These are phyloP conservation scores for Ambrosia hybrid DNA, from an alignment of 140 eudicot genomes.

Conservation along the genomic window DNA sequence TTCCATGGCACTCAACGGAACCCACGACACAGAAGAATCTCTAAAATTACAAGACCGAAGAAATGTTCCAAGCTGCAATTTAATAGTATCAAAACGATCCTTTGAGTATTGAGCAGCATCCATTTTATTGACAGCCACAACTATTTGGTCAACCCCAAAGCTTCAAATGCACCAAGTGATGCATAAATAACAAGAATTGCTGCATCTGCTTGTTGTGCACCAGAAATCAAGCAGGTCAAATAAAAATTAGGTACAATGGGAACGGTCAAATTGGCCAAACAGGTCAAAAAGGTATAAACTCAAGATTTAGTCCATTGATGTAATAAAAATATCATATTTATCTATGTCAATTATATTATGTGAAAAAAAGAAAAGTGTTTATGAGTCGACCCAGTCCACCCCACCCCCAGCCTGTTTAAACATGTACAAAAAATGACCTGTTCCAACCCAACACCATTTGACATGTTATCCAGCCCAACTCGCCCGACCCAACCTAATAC, in stretches of 20 bases:
- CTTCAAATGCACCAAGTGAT: slow-evolving; percentile 88
- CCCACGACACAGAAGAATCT: slow-evolving; percentile 71
- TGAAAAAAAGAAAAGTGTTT: background rate
- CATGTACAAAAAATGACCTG: too few species aligned
- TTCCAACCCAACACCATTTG: background rate
- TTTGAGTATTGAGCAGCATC: slow-evolving; percentile 75
- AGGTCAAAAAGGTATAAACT: slow-evolving; percentile 11
- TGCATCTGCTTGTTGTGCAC: slow-evolving; percentile 99
- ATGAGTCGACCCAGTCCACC: background rate
- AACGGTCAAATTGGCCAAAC: background rate
- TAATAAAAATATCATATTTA: background rate
- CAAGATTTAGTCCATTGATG: background rate
- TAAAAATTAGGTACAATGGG: background rate
- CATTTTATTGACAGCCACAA: slow-evolving; percentile 86
- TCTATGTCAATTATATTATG: background rate
- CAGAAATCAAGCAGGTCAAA: slow-evolving; percentile 44
- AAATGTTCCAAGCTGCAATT: slow-evolving; percentile 70
- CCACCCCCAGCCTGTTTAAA: too few species aligned
- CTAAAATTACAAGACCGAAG: slow-evolving; percentile 80
- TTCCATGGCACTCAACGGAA: slow-evolving; percentile 97
- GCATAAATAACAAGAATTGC: slow-evolving; percentile 92
- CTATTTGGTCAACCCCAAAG: slow-evolving; percentile 91
- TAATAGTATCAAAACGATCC: slow-evolving; percentile 75
- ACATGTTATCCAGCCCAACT: background rate
- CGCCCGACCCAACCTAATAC: background rate